Percentiles rank a stretch among this genome's conserved stretches.
These are phyloP conservation scores for Quercus alba DNA, from an alignment of 306 rosid species.

Conservation along the genomic window DNA sequence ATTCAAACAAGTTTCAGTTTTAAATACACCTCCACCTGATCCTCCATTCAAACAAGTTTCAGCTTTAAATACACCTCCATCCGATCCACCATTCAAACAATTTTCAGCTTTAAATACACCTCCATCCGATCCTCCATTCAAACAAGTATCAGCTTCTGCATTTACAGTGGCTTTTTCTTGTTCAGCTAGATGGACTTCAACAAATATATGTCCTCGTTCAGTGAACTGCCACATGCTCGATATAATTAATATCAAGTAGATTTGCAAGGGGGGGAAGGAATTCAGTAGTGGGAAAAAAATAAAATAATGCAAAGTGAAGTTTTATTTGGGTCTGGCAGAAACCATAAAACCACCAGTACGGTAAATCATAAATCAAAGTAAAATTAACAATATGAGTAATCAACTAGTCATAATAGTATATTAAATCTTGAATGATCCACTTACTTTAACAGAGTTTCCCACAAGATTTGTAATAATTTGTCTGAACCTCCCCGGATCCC, in stretches of 20 bases:
- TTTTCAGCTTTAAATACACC: too few species aligned
- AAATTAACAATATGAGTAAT: not conserved
- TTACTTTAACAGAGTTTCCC: conserved; percentile 93
- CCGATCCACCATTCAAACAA: too few species aligned
- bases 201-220: conserved; percentile 90
- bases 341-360: conserved; percentile 3
- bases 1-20: conserved; percentile 35
- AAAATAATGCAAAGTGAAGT: not conserved
- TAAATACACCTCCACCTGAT: not conserved
- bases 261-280: not conserved
- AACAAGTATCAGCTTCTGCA: conserved; percentile 26
- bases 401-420: not conserved
- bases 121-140: too few species aligned
- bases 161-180: conserved; percentile 37
- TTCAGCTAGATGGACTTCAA: conserved; percentile 79
- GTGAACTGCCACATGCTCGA: conserved; percentile 70
- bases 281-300: not conserved
- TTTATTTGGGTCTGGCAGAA: not conserved
- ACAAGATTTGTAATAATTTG: conserved; percentile 96
- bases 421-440: conserved; percentile 20
- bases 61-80: too few species aligned
- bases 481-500: conserved; percentile 98
- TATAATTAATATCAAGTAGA: conserved; percentile 21
- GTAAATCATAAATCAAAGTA: not conserved
- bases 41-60: conserved; percentile 46